Evolutionary conservation across 1,139 yeast genomes (phyloP).

Genomic region (Yamadazyma epiphylla): DNA sequence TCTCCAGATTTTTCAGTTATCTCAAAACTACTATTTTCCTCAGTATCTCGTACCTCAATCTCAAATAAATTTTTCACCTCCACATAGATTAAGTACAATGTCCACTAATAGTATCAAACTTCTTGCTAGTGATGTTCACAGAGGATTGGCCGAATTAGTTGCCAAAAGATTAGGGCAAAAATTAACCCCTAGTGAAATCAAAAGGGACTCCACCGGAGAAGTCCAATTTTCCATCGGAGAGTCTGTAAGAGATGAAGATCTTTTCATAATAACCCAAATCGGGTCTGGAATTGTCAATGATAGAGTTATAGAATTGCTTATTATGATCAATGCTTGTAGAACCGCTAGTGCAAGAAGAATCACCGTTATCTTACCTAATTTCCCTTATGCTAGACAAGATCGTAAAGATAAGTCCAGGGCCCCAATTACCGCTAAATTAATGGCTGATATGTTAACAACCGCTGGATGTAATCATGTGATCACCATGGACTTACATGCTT

Average conservation of each 20-base stretch:
- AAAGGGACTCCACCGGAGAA: slow-evolving; percentile 69
- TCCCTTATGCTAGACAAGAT: slow-evolving; percentile 97
- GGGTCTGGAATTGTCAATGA: slow-evolving; percentile 93
- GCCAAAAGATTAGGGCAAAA: slow-evolving; percentile 61
- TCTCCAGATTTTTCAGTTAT: neutral
- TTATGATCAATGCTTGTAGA: slow-evolving; percentile 93
- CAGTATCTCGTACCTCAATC: neutral
- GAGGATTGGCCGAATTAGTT: slow-evolving; percentile 77
- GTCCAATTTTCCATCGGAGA: slow-evolving; percentile 92
- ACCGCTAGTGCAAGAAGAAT: slow-evolving; percentile 94
- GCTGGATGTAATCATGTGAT: slow-evolving; percentile 98
- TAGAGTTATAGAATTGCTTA: slow-evolving; percentile 77
- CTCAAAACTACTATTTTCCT: neutral
- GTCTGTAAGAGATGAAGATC: slow-evolving; percentile 94
- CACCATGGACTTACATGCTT: slow-evolving; percentile 96
- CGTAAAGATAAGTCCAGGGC: slow-evolving; percentile 95
- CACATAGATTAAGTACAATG: slow-evolving; percentile 29
- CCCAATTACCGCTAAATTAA: slow-evolving; percentile 92
- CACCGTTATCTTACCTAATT: slow-evolving; percentile 92
- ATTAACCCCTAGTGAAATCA: slow-evolving; percentile 62
- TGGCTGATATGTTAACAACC: slow-evolving; percentile 92
- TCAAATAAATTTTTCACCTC: neutral
- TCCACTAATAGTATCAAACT: slow-evolving; percentile 83
- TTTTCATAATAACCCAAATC: slow-evolving; percentile 77
- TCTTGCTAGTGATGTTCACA: slow-evolving; percentile 87